A percentile compares a stretch with the other conserved stretches of the same genome.
These are phyloP conservation scores for Allodekkera sacchari DNA, from an alignment of 805 yeast species.

Conservation along the genomic window DNA sequence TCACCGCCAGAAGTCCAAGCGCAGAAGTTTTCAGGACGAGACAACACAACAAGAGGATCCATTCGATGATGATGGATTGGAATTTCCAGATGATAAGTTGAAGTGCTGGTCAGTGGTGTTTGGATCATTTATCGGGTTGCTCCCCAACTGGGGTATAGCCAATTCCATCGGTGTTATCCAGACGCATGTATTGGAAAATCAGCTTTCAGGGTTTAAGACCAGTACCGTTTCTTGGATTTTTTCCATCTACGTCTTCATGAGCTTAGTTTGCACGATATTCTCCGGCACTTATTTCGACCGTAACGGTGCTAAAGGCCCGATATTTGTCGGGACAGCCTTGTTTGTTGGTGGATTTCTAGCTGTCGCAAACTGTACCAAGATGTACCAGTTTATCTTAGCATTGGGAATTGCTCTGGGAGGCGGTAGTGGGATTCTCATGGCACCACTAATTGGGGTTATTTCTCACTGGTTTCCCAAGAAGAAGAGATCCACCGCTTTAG, in stretches of 20 bases:
- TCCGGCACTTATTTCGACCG: conserved; percentile 49
- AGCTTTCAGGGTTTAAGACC: conserved; percentile 34
- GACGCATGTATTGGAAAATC: conserved; percentile 51
- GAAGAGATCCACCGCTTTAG: conserved; percentile 47
- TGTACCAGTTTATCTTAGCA: conserved; percentile 55
- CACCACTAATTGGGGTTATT: conserved; percentile 53
- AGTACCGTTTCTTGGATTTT: conserved; percentile 59
- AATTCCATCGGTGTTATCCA: conserved; percentile 57
- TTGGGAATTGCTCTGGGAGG: conserved; percentile 48
- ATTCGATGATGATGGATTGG: conserved; percentile 2
- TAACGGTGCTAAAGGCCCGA: conserved; percentile 41
- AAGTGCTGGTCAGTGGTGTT: conserved; percentile 30
- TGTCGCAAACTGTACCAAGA: conserved; percentile 40
- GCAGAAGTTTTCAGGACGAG: not conserved
- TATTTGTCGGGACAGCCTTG: conserved; percentile 28
- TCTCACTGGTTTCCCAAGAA: conserved; percentile 52
- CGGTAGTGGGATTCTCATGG: conserved; percentile 50
- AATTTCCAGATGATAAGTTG: conserved; percentile 32
- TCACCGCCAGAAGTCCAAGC: not conserved
- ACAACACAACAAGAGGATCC: conserved; percentile 1
- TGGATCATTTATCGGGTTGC: conserved; percentile 33
- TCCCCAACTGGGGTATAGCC: conserved; percentile 41
- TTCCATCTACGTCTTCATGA: conserved; percentile 42
- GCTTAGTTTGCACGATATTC: conserved; percentile 29
- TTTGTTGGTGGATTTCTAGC: conserved; percentile 38